phyloP scores from a whole-genome alignment of 2,329 filamentous ascomycete species.

The Pestalotiopsis sp. region DNA sequence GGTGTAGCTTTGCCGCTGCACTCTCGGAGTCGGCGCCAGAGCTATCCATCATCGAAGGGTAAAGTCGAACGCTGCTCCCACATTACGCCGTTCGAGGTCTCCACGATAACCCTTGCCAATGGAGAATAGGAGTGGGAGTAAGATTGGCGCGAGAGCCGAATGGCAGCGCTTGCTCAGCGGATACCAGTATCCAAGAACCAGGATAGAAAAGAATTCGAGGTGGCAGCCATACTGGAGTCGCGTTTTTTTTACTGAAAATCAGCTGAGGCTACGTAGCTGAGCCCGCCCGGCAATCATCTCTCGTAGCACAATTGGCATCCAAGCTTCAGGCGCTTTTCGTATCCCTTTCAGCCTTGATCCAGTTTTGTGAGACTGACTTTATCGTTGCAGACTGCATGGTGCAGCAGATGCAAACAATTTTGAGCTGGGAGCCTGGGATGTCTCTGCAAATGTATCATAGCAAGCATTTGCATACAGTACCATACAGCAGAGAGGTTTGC shows the following conservation, averaged over 20 bases:
- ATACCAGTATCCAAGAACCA: neutral
- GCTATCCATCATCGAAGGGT: neutral
- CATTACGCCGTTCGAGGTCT: neutral
- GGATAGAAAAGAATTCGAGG: neutral
- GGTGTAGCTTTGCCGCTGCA: neutral
- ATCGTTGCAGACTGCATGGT: neutral
- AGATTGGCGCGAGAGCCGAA: neutral
- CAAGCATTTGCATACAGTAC: neutral
- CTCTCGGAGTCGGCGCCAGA: neutral
- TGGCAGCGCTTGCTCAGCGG: neutral
- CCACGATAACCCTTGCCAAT: neutral
- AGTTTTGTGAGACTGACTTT: neutral
- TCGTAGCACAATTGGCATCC: neutral
- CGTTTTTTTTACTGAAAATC: neutral
- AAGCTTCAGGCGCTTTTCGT: neutral
- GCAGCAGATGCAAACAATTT: neutral
- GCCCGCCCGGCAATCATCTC: neutral
- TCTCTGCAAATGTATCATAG: neutral
- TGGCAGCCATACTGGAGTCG: neutral
- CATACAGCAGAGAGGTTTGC: neutral
- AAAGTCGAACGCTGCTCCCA: neutral
- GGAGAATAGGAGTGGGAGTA: neutral
- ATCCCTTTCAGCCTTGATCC: neutral
- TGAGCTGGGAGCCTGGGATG: neutral
- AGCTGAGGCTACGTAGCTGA: neutral